Evolutionary conservation across 352 stramenopile genomes (phyloP), one percentile per base, ranked within the genome.

Genomic region (Phytophthora foliorum): DNA sequence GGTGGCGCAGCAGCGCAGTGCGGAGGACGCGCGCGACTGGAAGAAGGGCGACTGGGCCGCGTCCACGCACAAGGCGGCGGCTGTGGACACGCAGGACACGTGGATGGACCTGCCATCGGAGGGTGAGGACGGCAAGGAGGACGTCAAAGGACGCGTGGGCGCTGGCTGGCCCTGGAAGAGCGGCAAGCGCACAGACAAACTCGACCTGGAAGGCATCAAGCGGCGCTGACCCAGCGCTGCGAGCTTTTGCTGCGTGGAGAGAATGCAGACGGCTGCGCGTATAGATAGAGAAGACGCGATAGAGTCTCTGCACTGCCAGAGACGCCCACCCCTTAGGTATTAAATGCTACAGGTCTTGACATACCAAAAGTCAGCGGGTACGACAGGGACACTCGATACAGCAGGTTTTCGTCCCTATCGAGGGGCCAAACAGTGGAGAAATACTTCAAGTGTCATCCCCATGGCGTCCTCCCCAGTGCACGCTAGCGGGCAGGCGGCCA

Each of bases 121-220:
- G 17, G 24, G 36, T 4, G 48, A 56, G 24, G 65, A 86, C n/a
- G 72, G 74, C 22, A 64, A 61, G 29, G 72, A 84, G 17, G 84
- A 92, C 57, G 74, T 92, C 11, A 84, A 84, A 39, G 81, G 84
- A 21, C 81, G 84, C 25, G 54, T 92, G 24, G 84, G 84, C 41
- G 79, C 65, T 22, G 82, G 82, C 0, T 92, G 84, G 84, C 84
- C 84, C 19, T 92, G 84, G 84, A 88, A 89, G 62, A 88, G 74
- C 36, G 60, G 62, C 53, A 77, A 80, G 57, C 49, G 57, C 10
- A 62, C 74, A 24, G 68, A 79, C 34, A 84, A 83, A 59, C 57
- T 92, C 25, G 76, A 92, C 44, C 70, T 92, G 2, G 67, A 87
- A 66, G 84, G 80, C 25, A 81, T 90, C 58, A 81, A 85, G 72